Evolutionary conservation across 371 early-diverging fungal genomes (phyloP), one percentile per base, ranked within the genome.

Genomic region (Saksenaea vasiformis): DNA sequence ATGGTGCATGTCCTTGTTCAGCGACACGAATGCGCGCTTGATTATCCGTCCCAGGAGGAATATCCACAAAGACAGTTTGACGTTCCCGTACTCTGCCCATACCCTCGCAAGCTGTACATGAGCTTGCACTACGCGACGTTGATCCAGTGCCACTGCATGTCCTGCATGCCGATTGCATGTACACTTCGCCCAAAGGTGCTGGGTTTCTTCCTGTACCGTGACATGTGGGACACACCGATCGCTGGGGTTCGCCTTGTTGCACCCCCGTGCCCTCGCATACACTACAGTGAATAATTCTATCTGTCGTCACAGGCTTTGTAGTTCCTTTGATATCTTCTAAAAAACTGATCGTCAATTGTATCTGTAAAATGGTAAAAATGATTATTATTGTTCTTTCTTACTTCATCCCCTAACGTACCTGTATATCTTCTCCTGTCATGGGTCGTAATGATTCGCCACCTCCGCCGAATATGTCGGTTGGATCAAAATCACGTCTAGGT

Each of bases 261-360:
- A 92, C 69, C 15, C 98, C 98, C 44, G 68, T 70, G 10, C 97
- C 98, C 31, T 80, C 70, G 67, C 97, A 97, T 0, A 90, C 80
- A 15, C 69, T 69, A 73, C 98, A 97, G 34, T 77, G 75, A 1
- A 79, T 74, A 27, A 95, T 78, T 4, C 85, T 79, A 28, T 85
- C 74, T 26, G 90, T 85, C 31, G 71, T 72, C 13, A 96, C 75
- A 10, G 66, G 72, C 64, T 87, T 90, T 24, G 77, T 83, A 0
- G 87, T 61, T 22, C 98, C 98, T 56, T 88, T 88, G 15, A 88
- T 91, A 7, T 95, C 94, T 35, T 95, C 95, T 93, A 94, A 92
- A 68, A 96, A 97, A 4, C 85, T 58, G 19, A 97, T 78, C 8
- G 74, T 79, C 58, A 91, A 62, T 5, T 76, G 77, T 1, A 66